A percentile compares a stretch with the other conserved stretches of the same genome.
Conservation (phyloP, 2,329 filamentous ascomycete genomes). For the Penicillium sp. region DNA sequence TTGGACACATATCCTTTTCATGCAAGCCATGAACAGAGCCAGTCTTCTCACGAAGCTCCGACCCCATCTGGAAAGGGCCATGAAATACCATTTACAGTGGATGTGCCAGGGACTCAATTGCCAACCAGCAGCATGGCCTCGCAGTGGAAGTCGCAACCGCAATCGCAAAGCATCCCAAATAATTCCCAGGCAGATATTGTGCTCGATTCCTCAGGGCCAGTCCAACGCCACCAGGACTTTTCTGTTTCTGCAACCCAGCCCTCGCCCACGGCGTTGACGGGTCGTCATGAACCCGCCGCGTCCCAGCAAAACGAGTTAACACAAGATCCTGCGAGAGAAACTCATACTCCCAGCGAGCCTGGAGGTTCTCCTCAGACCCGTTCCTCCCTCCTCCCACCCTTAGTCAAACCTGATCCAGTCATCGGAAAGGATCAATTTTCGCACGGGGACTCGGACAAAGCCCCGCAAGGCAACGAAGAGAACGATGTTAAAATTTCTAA, state of each 20-base stretch:
- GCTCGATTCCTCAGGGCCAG: constrained; percentile 26
- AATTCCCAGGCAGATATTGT: constrained; percentile 14
- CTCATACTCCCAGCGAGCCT: not conserved
- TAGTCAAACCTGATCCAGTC: constrained; percentile 3
- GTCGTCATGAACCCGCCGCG: constrained; percentile 12
- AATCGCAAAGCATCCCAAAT: constrained; percentile 12
- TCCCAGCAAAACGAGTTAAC: constrained; percentile 9
- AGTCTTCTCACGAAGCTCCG: constrained; percentile 17
- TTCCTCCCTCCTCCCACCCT: not conserved
- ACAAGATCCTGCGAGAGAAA: constrained; percentile 1
- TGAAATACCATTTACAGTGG: constrained; percentile 4
- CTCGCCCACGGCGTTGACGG: constrained; percentile 20
- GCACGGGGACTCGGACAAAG: constrained; percentile 10
- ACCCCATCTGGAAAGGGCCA: constrained; percentile 6
- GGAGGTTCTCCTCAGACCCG: not conserved
- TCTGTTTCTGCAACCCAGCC: constrained; percentile 7
- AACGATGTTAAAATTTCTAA: not conserved
- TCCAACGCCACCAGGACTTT: constrained; percentile 14
- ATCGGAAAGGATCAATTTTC: constrained; percentile 11
- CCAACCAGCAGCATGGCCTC: constrained; percentile 20
- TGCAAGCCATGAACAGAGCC: constrained; percentile 17
- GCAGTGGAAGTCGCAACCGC: constrained; percentile 13
- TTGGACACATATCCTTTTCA: constrained; percentile 33
- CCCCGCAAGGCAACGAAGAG: not conserved
- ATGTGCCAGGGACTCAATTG: constrained; percentile 26